phyloP scores from a whole-genome alignment of 2,329 filamentous ascomycete species.

The Karstenula rhodostoma region DNA sequence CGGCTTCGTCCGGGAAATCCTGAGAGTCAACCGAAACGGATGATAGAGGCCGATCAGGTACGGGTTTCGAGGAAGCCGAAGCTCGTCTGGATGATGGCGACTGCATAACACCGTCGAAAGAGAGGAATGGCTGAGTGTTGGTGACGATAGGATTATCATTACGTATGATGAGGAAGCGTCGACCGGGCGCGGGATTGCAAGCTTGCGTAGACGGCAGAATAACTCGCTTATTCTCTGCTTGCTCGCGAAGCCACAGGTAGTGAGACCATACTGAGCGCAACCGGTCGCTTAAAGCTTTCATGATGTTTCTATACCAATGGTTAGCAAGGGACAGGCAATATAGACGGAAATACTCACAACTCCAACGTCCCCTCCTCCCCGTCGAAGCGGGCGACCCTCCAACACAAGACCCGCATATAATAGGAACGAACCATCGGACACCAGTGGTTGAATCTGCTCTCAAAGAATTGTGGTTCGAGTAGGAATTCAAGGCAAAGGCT shows the following conservation, averaged over 20 bases:
- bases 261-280: constrained; percentile 79
- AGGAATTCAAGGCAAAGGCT: constrained; percentile 78
- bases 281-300: constrained; percentile 70
- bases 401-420: constrained; percentile 89
- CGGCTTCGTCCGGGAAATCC: constrained; percentile 46
- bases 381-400: constrained; percentile 82
- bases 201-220: constrained; percentile 77
- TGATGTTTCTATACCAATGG: constrained; percentile 61
- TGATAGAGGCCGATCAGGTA: constrained; percentile 42
- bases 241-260: constrained; percentile 77
- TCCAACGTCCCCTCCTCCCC: constrained; percentile 72
- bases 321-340: background rate
- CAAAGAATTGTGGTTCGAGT: constrained; percentile 76
- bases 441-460: constrained; percentile 89
- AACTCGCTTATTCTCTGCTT: constrained; percentile 65
- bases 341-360: constrained; percentile 62
- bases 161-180: constrained; percentile 86
- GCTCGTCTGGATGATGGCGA: constrained; percentile 45
- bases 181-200: constrained; percentile 84
- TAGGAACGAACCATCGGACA: constrained; percentile 95
- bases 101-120: constrained; percentile 68
- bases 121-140: constrained; percentile 64
- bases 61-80: constrained; percentile 29
- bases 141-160: constrained; percentile 71
- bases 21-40: constrained; percentile 40